A percentile compares a stretch with the other conserved stretches of the same genome.
Evolutionary conservation across 176 grass and related monocot genomes (phyloP).

Genomic region (Poa annua): DNA sequence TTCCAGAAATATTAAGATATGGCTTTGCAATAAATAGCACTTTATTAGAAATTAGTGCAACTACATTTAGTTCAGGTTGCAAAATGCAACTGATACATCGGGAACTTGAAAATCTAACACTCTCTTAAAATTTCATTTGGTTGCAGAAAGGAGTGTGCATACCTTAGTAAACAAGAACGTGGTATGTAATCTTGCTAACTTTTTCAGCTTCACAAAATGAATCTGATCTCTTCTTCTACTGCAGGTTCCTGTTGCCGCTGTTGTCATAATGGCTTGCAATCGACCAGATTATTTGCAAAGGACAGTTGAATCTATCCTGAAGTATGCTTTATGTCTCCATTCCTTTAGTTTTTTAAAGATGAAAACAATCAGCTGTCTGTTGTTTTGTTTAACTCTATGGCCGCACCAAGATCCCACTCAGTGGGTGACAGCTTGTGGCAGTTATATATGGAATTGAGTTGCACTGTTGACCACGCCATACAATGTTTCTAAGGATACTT

Average conservation of each 20-base stretch:
- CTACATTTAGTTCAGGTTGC: not conserved
- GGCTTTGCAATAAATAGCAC: not conserved
- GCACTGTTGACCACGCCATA: not conserved
- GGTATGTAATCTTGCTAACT: conserved; percentile 46
- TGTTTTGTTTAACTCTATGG: conserved; percentile 16
- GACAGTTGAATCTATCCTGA: conserved; percentile 95
- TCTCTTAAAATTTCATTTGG: conserved; percentile 51
- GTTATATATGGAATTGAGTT: not conserved
- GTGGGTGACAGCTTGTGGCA: not conserved
- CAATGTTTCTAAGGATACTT: not conserved
- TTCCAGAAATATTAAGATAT: not conserved
- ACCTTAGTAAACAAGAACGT: conserved; percentile 58
- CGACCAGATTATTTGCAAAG: conserved; percentile 90
- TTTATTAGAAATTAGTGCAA: not conserved
- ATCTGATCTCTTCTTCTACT: conserved; percentile 34
- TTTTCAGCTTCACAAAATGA: conserved; percentile 31
- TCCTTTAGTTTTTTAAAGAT: conserved; percentile 8
- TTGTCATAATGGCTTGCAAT: conserved; percentile 99
- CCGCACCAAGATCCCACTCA: not conserved
- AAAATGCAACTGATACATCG: not conserved
- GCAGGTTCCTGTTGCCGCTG: conserved; percentile 84
- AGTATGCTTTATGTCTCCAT: conserved; percentile 51
- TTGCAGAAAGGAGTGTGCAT: conserved; percentile 78
- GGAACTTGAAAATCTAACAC: conserved; percentile 12
- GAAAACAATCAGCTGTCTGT: not conserved